These are phyloP conservation scores for Penicillium sp. DNA, from an alignment of 2,329 filamentous ascomycete genomes.

Conservation along the genomic window DNA sequence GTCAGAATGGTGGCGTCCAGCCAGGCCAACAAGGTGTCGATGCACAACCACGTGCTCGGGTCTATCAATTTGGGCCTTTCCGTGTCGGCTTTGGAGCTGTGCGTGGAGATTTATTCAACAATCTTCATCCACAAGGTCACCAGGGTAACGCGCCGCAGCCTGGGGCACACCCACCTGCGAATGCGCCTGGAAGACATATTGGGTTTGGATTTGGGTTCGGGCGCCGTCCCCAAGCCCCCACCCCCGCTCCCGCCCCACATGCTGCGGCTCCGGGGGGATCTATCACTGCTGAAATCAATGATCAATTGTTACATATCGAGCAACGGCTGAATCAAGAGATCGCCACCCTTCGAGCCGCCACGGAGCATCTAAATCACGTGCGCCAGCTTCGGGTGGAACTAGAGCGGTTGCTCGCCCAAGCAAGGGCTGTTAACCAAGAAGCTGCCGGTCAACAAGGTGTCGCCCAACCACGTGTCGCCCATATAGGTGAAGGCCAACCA, in stretches of 20 bases:
- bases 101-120: slow-evolving; percentile 61
- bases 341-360: slow-evolving; percentile 59
- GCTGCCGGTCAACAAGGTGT: slow-evolving; percentile 12
- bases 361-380: slow-evolving; percentile 69
- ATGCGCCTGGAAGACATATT: slow-evolving; percentile 41
- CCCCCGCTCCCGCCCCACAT: slow-evolving; percentile 13
- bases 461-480: too few species aligned
- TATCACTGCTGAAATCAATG: slow-evolving; percentile 47
- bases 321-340: slow-evolving; percentile 69
- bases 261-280: slow-evolving; percentile 16
- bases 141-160: slow-evolving; percentile 50
- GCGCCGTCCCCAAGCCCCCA: slow-evolving; percentile 29
- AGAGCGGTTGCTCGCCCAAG: slow-evolving; percentile 60
- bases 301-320: slow-evolving; percentile 65
- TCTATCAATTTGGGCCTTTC: slow-evolving; percentile 73
- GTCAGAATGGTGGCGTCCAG: slow-evolving; percentile 37
- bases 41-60: slow-evolving; percentile 52
- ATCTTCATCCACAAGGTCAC: slow-evolving; percentile 63
- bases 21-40: slow-evolving; percentile 42
- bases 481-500: too few species aligned
- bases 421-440: slow-evolving; percentile 37
- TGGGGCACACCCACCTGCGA: slow-evolving; percentile 31
- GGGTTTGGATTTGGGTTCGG: slow-evolving; percentile 46
- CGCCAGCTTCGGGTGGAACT: slow-evolving; percentile 67
- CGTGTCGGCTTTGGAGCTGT: slow-evolving; percentile 68